Evolutionary conservation across 331 rosid species (phyloP).

Genomic region (Erythrophleum ivorense): DNA sequence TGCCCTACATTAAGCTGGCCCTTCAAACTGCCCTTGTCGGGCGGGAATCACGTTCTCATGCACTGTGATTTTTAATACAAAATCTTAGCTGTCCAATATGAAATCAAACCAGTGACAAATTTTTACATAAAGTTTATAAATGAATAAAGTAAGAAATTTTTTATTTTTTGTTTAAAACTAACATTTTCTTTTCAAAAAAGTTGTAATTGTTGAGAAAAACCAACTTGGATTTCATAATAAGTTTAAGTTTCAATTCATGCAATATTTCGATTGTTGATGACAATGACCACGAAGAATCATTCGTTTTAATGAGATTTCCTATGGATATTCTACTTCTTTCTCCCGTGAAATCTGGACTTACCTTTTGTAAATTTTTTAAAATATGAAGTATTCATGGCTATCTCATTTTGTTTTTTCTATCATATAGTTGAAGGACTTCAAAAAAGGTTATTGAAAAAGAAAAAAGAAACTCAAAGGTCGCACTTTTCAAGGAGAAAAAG

Average conservation of each 20-base stretch:
- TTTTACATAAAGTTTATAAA: neutral
- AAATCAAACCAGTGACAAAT: neutral
- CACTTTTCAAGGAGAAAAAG: no score
- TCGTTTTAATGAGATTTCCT: no score
- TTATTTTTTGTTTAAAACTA: no score
- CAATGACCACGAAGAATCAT: no score
- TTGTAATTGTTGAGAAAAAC: neutral
- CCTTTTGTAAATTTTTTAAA: no score
- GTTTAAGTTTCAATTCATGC: no score
- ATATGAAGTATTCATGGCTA: no score
- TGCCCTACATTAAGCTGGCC: neutral
- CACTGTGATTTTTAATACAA: neutral
- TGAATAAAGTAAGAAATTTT: no score
- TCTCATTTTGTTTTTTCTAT: no score
- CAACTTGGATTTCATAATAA: neutral
- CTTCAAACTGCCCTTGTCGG: neutral
- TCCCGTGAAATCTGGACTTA: no score
- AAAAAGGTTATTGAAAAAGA: neutral
- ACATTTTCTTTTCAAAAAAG: neutral
- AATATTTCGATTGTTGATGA: no score
- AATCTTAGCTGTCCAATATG: neutral
- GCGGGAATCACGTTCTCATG: neutral
- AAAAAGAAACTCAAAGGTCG: neutral
- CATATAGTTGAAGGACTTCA: neutral
- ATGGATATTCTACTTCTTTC: no score